Evolutionary conservation across 2,329 filamentous ascomycete species (phyloP), one percentile per base, ranked within the genome.

Genomic region (Apiospora sp.): DNA sequence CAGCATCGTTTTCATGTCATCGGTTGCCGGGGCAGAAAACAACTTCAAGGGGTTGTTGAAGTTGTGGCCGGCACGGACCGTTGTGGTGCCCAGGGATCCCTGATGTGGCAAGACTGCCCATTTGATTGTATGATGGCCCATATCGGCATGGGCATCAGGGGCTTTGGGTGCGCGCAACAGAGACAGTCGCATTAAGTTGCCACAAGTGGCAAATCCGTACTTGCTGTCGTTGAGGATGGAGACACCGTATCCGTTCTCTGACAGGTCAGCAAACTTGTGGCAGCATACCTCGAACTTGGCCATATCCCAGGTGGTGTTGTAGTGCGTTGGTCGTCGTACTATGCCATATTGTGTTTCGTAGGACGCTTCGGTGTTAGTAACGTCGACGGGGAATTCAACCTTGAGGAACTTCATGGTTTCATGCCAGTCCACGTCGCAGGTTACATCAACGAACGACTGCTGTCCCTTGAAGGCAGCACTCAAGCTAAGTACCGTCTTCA

Each of bases 361-460:
- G 16, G 92, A 94, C 44, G 96, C 96, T 83, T 98, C 95, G 0
- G 93, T 97, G 83, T 96, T 98, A 77, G 91, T 90, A 75, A 98
- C 88, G 78, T 97, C 92, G 75, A 98, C 95, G 0, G 96, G 96
- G 84, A 99, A 99, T 82, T 99, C 96, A 69, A 98, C 96, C 87
- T 99, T 99, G 80, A 99, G 89, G 87, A 98, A 98, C 81, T 96
- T 97, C 92, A 96, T 98, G 16, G 91, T 94, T 83, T 99, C 96
- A 77, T 92, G 93, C 96, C 96, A 99, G 80, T 98, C 94, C n/a
- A 98, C 94, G 76, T 97, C 94, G 69, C 92, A 93, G 54, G 91
- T 88, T 75, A 96, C 91, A 75, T 97, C 93, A 22, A 98, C 89
- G 75, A 91, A 92, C 0, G 92, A 92, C 44, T 90, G 88, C 46